Conservation (phyloP, 768 basidiomycete genomes). For the Russula brevipes region DNA sequence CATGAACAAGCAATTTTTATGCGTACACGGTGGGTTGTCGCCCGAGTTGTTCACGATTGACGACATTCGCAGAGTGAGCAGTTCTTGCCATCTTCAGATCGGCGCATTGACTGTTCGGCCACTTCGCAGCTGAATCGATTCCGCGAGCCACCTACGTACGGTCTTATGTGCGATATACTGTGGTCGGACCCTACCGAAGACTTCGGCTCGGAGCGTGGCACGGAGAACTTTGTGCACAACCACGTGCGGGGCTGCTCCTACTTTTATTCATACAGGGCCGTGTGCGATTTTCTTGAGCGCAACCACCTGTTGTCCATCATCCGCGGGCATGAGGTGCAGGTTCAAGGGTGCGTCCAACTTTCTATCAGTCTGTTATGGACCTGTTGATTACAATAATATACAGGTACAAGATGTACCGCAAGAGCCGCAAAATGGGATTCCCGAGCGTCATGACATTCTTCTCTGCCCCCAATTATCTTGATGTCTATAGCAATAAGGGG, state of each 20-base stretch:
- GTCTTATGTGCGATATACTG: conserved; percentile 96
- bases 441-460: conserved; percentile 99
- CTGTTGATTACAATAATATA: background rate
- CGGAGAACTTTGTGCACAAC: conserved; percentile 89
- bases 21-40: conserved; percentile 94
- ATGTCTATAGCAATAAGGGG: conserved; percentile 98
- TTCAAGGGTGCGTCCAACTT: conserved; percentile 60
- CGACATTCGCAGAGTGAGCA: conserved; percentile 78
- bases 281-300: conserved; percentile 94
- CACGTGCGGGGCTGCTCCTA: conserved; percentile 96
- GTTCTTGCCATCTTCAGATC: background rate
- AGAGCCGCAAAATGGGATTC: conserved; percentile 96
- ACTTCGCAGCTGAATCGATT: conserved; percentile 82
- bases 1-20: conserved; percentile 99
- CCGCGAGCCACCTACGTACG: conserved; percentile 95
- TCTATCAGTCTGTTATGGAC: conserved; percentile 29
- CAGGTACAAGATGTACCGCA: conserved; percentile 98
- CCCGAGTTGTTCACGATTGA: conserved; percentile 95
- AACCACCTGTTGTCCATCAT: conserved; percentile 97
- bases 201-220: conserved; percentile 88
- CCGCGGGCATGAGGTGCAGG: conserved; percentile 96
- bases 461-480: conserved; percentile 96
- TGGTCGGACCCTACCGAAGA: conserved; percentile 99
- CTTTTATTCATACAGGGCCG: conserved; percentile 94
- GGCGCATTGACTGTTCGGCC: conserved; percentile 1